Conservation (phyloP, 1,284 basidiomycete species). For the Phellopilus nigrolimitatus region DNA sequence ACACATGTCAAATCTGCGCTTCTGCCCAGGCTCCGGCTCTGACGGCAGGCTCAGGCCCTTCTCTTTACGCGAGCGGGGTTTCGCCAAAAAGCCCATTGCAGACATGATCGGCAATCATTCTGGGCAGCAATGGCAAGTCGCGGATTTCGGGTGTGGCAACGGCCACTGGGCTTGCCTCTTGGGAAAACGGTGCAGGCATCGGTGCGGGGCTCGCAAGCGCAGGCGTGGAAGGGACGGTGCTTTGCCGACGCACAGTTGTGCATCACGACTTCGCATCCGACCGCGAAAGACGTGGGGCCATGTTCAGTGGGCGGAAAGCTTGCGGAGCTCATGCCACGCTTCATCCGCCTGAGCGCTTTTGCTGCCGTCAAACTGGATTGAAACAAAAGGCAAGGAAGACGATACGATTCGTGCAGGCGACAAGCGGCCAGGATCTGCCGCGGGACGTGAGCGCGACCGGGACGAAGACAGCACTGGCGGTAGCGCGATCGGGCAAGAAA, state of each 20-base stretch:
- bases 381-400: constrained; percentile 34
- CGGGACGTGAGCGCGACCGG: constrained; percentile 16
- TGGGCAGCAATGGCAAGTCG: constrained; percentile 16
- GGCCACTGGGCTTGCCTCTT: constrained; percentile 65
- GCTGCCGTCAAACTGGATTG: constrained; percentile 68
- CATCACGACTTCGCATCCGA: constrained; percentile 19
- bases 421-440: constrained; percentile 6
- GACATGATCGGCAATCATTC: constrained; percentile 13
- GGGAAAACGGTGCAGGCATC: constrained; percentile 47
- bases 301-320: constrained; percentile 37
- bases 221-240: constrained; percentile 46
- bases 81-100: constrained; percentile 17
- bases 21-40: constrained; percentile 40
- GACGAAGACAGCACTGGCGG: constrained; percentile 6
- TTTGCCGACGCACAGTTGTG: constrained; percentile 38
- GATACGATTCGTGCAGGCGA: constrained; percentile 15
- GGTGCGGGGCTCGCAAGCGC: constrained; percentile 60
- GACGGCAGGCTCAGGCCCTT: constrained; percentile 9
- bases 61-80: constrained; percentile 8
- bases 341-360: constrained; percentile 68
- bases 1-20: constrained; percentile 74
- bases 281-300: constrained; percentile 18
- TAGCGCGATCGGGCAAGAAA: not conserved
- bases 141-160: constrained; percentile 2
- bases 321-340: constrained; percentile 63